phyloP scores from a whole-genome alignment of 352 stramenopile species.

The Pythium monospermum region DNA sequence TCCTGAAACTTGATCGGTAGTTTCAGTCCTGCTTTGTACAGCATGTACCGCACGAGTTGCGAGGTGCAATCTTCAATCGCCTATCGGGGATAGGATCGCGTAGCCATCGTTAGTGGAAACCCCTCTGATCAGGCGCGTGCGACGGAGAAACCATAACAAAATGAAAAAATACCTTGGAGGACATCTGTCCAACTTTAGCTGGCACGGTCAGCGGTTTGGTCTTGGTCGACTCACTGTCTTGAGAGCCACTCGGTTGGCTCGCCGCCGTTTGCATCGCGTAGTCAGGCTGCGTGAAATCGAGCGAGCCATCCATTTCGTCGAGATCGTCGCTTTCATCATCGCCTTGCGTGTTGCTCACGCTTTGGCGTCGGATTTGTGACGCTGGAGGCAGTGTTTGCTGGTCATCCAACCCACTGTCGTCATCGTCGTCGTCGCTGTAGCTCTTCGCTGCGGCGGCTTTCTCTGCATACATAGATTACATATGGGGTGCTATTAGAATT shows the following conservation, averaged over 20 bases:
- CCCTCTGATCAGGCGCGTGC: too few relatives aligned
- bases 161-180: constrained; percentile 33
- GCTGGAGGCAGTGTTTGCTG: neutral
- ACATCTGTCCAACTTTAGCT: constrained; percentile 41
- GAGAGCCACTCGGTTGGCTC: constrained; percentile 32
- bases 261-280: constrained; percentile 31
- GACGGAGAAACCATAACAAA: too few relatives aligned
- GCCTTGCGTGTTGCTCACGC: neutral
- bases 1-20: constrained; percentile 74
- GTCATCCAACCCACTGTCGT: neutral
- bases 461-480: too few relatives aligned
- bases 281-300: constrained; percentile 81
- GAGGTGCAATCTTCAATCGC: constrained; percentile 66
- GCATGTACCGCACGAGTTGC: constrained; percentile 76
- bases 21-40: constrained; percentile 81
- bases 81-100: constrained; percentile 15
- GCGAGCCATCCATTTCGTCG: constrained; percentile 37
- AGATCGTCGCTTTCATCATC: constrained; percentile 16
- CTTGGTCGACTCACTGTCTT: constrained; percentile 35
- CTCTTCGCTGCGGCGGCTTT: constrained; percentile 1
- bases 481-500: too few relatives aligned
- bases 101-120: too few relatives aligned
- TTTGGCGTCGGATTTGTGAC: constrained; percentile 6
- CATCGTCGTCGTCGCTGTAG: constrained; percentile 11
- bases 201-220: constrained; percentile 30